Percentiles rank a stretch among this genome's conserved stretches.
phyloP scores from a whole-genome alignment of 768 basidiomycete genomes.

The Rhodotorula taiwanensis region DNA sequence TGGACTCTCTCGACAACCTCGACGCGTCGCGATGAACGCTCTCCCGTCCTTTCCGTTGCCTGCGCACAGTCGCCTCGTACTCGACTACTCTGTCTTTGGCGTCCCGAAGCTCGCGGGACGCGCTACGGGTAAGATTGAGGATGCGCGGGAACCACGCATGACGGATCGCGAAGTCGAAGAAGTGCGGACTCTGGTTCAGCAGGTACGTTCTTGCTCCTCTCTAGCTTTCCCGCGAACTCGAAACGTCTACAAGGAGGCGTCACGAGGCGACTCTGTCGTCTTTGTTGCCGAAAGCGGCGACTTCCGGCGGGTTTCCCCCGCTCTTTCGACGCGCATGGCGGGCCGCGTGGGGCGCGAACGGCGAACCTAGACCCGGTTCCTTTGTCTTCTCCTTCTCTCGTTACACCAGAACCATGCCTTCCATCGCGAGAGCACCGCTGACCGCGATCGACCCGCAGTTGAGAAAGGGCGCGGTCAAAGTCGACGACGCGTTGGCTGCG shows the following conservation, averaged over 20 bases:
- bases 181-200: conserved; percentile 1
- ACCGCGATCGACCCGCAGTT: background rate
- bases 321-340: background rate
- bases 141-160: background rate
- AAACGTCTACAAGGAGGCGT: too few relatives aligned
- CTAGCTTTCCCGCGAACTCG: too few relatives aligned
- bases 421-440: too few relatives aligned
- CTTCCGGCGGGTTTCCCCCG: too few relatives aligned
- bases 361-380: background rate
- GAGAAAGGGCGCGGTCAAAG: conserved; percentile 8
- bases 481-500: conserved; percentile 11
- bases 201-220: conserved; percentile 6
- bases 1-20: background rate
- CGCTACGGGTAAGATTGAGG: conserved; percentile 29
- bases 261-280: too few relatives aligned
- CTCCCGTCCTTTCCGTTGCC: too few relatives aligned
- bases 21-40: too few relatives aligned
- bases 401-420: background rate
- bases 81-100: conserved; percentile 22
- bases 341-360: background rate
- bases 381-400: background rate
- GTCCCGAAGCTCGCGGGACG: conserved; percentile 3
- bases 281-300: too few relatives aligned
- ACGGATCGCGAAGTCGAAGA: conserved; percentile 14
- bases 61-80: conserved; percentile 10